Conservation (phyloP, 2,329 filamentous ascomycete genomes). For the Fusarium luffae region DNA sequence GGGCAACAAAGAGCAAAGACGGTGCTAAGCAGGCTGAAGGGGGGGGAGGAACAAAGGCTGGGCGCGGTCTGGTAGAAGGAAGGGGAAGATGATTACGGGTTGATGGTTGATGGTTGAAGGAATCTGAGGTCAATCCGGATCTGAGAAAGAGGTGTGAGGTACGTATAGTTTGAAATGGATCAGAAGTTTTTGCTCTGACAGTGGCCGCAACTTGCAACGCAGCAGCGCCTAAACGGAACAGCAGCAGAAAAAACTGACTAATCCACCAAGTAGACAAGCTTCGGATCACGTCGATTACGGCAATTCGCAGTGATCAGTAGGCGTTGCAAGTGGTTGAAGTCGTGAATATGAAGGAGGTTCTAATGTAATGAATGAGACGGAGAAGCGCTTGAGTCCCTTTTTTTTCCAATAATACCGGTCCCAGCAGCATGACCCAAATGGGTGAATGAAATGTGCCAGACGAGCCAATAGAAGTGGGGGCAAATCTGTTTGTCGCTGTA, state of each 20-base stretch:
- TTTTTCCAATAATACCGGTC: conserved; percentile 44
- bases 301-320: conserved; percentile 27
- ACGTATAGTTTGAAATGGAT: conserved; percentile 41
- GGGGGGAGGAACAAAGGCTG: not conserved
- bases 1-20: conserved; percentile 4
- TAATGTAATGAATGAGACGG: conserved; percentile 43
- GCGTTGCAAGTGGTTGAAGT: conserved; percentile 22
- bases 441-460: conserved; percentile 40
- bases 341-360: conserved; percentile 39
- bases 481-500: conserved; percentile 17
- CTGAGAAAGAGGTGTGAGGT: conserved; percentile 32
- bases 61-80: not conserved
- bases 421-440: conserved; percentile 32
- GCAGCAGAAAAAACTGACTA: conserved; percentile 21
- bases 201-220: conserved; percentile 38
- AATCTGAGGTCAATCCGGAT: conserved; percentile 20
- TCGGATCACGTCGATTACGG: conserved; percentile 17
- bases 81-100: conserved; percentile 27
- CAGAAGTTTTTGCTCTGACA: conserved; percentile 44
- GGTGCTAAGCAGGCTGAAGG: not conserved
- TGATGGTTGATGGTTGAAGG: conserved; percentile 35
- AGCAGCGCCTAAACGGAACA: conserved; percentile 31
- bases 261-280: not conserved
- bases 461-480: conserved; percentile 33
- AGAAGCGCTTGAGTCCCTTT: conserved; percentile 45